A percentile compares a stretch with the other conserved stretches of the same genome.
Conservation (phyloP, 176 grass and related monocot genomes). For the Carex scoparia region DNA sequence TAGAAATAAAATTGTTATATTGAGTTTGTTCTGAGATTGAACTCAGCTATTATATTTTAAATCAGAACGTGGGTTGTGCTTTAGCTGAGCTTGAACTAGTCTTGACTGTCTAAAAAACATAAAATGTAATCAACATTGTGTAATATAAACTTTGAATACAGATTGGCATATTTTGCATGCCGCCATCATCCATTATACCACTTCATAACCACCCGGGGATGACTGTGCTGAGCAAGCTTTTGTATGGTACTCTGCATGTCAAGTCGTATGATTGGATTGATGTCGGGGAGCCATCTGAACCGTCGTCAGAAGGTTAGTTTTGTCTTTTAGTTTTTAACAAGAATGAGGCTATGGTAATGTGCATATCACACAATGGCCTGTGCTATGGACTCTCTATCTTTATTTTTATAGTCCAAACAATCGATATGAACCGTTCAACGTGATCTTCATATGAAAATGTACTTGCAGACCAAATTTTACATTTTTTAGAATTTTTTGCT, state of each 20-base stretch:
- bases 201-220: slow-evolving; percentile 98
- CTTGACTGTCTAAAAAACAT: background rate
- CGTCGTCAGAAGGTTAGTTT: slow-evolving; percentile 45
- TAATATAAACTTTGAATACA: slow-evolving; percentile 18
- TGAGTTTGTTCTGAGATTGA: background rate
- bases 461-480: no score
- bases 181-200: slow-evolving; percentile 81
- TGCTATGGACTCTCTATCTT: no score
- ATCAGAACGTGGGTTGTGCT: background rate
- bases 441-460: no score
- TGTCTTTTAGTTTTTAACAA: slow-evolving; percentile 22
- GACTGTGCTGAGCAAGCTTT: slow-evolving; percentile 98
- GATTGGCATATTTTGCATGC: slow-evolving; percentile 99
- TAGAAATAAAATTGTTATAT: background rate
- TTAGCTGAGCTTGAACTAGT: background rate
- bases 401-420: no score
- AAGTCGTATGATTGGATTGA: slow-evolving; percentile 96
- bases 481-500: no score
- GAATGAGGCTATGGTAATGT: no score
- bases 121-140: background rate
- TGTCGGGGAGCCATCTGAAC: slow-evolving; percentile 34
- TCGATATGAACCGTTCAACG: no score
- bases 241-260: slow-evolving; percentile 73
- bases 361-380: no score
- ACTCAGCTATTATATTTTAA: background rate